Percentiles rank a stretch among this genome's conserved stretches.
phyloP scores from a whole-genome alignment of 139 green algal genomes.

The Coelastrella sp. region DNA sequence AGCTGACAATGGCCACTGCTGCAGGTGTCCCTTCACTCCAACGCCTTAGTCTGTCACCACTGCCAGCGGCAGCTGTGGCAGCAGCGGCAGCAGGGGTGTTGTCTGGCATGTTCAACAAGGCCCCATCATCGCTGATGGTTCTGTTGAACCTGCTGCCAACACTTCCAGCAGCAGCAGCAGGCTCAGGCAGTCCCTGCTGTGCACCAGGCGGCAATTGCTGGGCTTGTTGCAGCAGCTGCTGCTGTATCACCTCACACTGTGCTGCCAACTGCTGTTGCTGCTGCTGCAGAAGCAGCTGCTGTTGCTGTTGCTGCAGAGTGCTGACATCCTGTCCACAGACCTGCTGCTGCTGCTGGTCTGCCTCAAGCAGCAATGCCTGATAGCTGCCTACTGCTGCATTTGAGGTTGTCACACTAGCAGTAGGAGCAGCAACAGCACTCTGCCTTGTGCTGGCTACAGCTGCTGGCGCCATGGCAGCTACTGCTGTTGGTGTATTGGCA shows the following conservation, averaged over 20 bases:
- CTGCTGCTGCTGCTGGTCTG: not conserved
- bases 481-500: not conserved
- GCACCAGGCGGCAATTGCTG: not conserved
- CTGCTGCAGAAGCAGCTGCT: not conserved
- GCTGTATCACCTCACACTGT: not conserved
- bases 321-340: too few relatives aligned
- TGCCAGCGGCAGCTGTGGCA: not conserved
- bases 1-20: not conserved
- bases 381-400: not conserved
- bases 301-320: not conserved
- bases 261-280: not conserved
- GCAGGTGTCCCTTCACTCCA: not conserved
- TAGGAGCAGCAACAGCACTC: not conserved
- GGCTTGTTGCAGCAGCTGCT: slow-evolving; percentile 1
- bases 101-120: not conserved
- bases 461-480: not conserved
- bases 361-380: not conserved
- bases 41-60: not conserved
- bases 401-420: not conserved
- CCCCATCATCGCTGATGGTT: not conserved
- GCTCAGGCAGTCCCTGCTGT: not conserved
- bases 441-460: not conserved
- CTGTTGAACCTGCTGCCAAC: not conserved
- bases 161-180: slow-evolving; percentile 12
- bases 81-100: not conserved